Conservation (phyloP, 2,329 filamentous ascomycete species). For the Neocucurbitaria cava region DNA sequence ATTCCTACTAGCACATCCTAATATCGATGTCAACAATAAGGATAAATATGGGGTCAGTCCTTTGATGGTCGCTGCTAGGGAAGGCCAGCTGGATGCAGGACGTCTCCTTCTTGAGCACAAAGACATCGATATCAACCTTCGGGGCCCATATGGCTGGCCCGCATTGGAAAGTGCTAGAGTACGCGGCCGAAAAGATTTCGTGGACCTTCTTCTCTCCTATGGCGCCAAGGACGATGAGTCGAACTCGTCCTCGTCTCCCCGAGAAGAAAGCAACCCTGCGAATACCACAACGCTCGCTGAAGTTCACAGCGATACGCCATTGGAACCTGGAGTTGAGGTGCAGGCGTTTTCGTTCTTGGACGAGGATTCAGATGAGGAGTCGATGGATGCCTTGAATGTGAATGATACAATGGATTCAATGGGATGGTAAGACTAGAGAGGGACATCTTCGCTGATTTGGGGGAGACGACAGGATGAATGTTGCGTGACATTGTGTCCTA, state of each 20-base stretch:
- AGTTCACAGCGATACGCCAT: background rate
- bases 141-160: background rate
- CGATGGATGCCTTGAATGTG: background rate
- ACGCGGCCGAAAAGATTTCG: background rate
- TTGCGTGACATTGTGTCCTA: too few species aligned
- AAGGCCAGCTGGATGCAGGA: background rate
- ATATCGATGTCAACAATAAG: background rate
- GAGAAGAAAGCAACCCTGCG: background rate
- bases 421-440: too few species aligned
- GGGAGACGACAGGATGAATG: too few species aligned
- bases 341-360: background rate
- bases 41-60: fast-evolving
- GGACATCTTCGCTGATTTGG: too few species aligned
- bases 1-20: background rate
- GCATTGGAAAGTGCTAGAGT: background rate
- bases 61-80: fast-evolving
- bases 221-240: background rate
- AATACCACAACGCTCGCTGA: background rate
- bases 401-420: too few species aligned
- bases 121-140: background rate
- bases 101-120: constrained; percentile 1
- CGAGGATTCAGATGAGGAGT: background rate
- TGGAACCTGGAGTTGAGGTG: background rate
- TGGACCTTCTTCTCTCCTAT: constrained; percentile 1
- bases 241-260: background rate